Base-by-base conservation (phyloP, 768 basidiomycete species). In the Coprinopsis strossmayeri region DNA sequence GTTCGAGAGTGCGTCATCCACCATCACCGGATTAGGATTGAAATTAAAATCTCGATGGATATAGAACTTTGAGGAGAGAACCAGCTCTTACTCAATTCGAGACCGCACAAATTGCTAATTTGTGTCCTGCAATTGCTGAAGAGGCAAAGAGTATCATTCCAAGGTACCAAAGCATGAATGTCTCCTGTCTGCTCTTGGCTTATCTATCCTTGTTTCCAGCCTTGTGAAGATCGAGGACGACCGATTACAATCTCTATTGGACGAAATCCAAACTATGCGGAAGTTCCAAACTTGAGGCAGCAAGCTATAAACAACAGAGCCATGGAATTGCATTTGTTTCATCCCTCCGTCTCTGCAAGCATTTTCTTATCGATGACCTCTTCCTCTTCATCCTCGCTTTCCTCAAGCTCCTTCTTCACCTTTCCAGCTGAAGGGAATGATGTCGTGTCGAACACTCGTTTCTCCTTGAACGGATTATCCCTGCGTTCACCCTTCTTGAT, bases 61-160 rank as follows among this genome's bases (percentile, higher is more conserved):
- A 24, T 54, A 91, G 90, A 60, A 88, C 87, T 1, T 67, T 94
- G 5, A 77, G 86, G 44, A 73, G 89, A 55, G 89, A 92, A 58
- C 78, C 83, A 0, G 81, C 81, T 2, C 62, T 95, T 32, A 90
- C 90, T 1, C 88, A 89, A 58, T 94, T 93, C 56, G 92, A 95
- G 70, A 87, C 87, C 3, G 91, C 91, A 2, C 92, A 95, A 61
- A 87, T 95, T 46, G 90, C 90, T 13, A 95, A 95, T 58, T 65
- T 95, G 47, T 91, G 89, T 59, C 92, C 92, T 12, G 87, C 82
- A 34, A 82, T 83, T 50, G 78, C 88, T 3, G 92, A 95, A 56
- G 93, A 95, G 64, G 87, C 91, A 23, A 94, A 92, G 70, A 91
- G 91, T 58, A 77, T 92, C 46, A 71, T 95, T 27, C 92, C 92